phyloP scores from a whole-genome alignment of 2,329 filamentous ascomycete genomes.

The Colletotrichum karsti region DNA sequence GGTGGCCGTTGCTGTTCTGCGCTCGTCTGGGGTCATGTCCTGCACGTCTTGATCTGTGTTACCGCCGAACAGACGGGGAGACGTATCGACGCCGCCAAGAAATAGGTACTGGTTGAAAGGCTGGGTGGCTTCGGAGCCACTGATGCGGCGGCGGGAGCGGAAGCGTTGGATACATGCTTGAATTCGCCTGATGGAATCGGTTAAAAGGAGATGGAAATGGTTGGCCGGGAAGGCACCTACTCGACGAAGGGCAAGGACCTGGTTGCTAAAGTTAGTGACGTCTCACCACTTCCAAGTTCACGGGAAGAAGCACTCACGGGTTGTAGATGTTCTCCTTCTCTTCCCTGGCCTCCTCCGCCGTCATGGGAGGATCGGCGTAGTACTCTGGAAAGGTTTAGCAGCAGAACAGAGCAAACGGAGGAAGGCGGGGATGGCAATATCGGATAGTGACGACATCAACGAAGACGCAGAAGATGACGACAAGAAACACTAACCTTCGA shows the following conservation, averaged over 20 bases:
- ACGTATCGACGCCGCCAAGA: constrained; percentile 80
- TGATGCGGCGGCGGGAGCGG: constrained; percentile 73
- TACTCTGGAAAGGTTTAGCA: constrained; percentile 60
- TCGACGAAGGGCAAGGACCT: constrained; percentile 64
- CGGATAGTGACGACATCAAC: not conserved
- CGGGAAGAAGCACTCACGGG: constrained; percentile 52
- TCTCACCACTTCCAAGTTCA: too few species aligned
- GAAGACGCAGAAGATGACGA: too few species aligned
- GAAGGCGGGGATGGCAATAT: not conserved
- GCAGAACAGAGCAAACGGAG: constrained; percentile 3
- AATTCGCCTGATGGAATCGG: constrained; percentile 68
- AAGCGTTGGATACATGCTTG: constrained; percentile 87
- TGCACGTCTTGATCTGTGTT: constrained; percentile 63
- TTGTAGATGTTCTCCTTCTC: constrained; percentile 75
- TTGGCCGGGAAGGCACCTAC: constrained; percentile 45
- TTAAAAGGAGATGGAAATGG: not conserved
- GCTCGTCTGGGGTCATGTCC: constrained; percentile 68
- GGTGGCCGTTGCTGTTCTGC: constrained; percentile 70
- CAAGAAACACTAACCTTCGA: constrained; percentile 68
- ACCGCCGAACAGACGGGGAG: constrained; percentile 65
- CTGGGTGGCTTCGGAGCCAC: constrained; percentile 67
- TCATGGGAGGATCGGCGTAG: constrained; percentile 82
- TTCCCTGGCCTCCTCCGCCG: constrained; percentile 70
- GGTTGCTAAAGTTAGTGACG: not conserved
- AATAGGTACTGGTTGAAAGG: constrained; percentile 84